Conservation (phyloP, 2,329 filamentous ascomycete species). For the Fonsecaea pedrosoi region DNA sequence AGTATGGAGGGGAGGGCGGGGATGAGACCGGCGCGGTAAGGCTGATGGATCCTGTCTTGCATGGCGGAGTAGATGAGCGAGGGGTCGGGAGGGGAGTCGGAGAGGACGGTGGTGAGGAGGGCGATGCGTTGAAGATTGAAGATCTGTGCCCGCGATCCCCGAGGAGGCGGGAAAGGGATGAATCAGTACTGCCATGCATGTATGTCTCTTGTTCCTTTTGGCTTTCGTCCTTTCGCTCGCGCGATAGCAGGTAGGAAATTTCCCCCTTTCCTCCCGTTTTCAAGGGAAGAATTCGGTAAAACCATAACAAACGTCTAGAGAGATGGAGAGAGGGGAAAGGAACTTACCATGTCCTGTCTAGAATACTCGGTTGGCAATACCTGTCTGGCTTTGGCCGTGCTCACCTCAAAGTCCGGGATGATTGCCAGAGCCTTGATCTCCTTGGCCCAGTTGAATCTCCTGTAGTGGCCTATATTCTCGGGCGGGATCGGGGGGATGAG, state of each 20-base stretch:
- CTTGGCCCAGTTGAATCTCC: constrained; percentile 90
- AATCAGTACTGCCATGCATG: neutral
- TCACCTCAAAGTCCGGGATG: constrained; percentile 93
- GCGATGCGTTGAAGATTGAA: constrained; percentile 97
- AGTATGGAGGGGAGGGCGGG: constrained; percentile 91
- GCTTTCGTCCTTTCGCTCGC: neutral
- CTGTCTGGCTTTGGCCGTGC: constrained; percentile 87
- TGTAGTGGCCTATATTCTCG: constrained; percentile 90
- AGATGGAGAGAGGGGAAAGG: constrained; percentile 3
- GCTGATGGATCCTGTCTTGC: constrained; percentile 98
- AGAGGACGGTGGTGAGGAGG: constrained; percentile 85
- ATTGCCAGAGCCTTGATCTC: constrained; percentile 98
- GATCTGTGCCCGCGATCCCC: constrained; percentile 44
- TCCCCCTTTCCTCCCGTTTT: neutral
- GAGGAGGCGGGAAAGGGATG: neutral
- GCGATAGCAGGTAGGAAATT: neutral
- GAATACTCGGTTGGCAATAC: constrained; percentile 83
- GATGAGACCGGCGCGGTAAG: constrained; percentile 89
- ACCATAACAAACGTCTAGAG: neutral
- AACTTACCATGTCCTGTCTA: constrained; percentile 78
- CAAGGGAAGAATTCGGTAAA: too few relatives aligned
- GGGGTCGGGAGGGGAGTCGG: constrained; percentile 86
- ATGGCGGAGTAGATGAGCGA: constrained; percentile 96
- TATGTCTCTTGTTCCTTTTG: neutral
- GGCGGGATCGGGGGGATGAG: constrained; percentile 87